Conservation (phyloP, 352 stramenopile species). For the Globisporangium emineosum region DNA sequence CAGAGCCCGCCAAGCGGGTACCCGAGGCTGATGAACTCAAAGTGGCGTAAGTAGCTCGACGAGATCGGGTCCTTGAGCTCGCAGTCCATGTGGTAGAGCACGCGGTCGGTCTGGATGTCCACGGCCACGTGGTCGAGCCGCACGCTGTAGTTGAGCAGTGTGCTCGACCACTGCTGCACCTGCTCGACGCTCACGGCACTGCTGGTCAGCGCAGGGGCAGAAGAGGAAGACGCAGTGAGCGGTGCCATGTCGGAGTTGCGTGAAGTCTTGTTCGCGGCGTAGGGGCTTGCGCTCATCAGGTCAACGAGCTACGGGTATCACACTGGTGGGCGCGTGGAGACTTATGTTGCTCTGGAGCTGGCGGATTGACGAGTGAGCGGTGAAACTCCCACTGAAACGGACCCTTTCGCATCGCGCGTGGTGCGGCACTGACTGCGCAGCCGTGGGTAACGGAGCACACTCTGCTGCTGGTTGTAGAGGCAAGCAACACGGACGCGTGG, state of each 20-base stretch:
- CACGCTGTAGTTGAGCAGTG: constrained; percentile 36
- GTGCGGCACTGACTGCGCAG: too few species aligned
- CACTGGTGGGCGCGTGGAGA: background rate
- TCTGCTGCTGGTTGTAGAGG: too few species aligned
- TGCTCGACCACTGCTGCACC: constrained; percentile 43
- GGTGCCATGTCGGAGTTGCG: constrained; percentile 2
- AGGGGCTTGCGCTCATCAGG: background rate
- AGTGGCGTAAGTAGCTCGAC: constrained; percentile 24
- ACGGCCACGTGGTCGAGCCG: constrained; percentile 44
- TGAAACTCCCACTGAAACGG: background rate
- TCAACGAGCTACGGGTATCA: background rate
- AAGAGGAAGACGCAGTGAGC: background rate
- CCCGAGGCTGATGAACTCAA: constrained; percentile 42
- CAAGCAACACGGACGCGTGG: too few species aligned
- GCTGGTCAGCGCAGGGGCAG: background rate
- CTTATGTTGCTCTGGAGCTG: background rate
- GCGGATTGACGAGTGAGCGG: background rate
- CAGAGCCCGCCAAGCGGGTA: constrained; percentile 55
- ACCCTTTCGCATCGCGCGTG: background rate
- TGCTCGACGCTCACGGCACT: constrained; percentile 11
- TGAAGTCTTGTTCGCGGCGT: constrained; percentile 1
- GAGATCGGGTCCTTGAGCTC: constrained; percentile 42
- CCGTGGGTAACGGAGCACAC: too few species aligned
- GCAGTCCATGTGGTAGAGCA: constrained; percentile 45
- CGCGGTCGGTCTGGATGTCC: constrained; percentile 43